A percentile compares a stretch with the other conserved stretches of the same genome.
phyloP scores from a whole-genome alignment of 2,329 filamentous ascomycete species.

The Trichoderma guizhouense region DNA sequence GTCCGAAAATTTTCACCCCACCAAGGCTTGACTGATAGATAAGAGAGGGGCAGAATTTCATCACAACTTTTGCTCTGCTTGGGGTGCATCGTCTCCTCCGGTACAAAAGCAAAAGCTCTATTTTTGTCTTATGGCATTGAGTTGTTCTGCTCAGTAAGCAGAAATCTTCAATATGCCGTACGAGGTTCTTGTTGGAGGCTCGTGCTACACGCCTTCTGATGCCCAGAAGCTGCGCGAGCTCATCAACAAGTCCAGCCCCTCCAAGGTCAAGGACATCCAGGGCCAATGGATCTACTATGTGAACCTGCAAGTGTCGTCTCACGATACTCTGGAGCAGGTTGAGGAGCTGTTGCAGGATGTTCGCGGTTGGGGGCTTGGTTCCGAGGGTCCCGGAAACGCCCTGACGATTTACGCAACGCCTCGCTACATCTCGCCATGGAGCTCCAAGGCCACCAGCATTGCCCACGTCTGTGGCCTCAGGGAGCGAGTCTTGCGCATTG shows the following conservation, averaged over 20 bases:
- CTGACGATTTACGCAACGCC: conserved; percentile 71
- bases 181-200: conserved; percentile 39
- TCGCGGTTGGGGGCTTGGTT: conserved; percentile 27
- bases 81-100: conserved; percentile 14
- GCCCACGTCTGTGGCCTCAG: conserved; percentile 85
- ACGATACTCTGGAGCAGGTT: conserved; percentile 43
- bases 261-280: conserved; percentile 46
- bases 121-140: conserved; percentile 2
- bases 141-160: conserved; percentile 5
- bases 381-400: conserved; percentile 41
- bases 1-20: conserved; percentile 24
- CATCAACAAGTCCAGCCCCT: conserved; percentile 42
- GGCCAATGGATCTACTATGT: conserved; percentile 66
- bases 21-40: conserved; percentile 15
- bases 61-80: not conserved
- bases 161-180: conserved; percentile 30
- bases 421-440: conserved; percentile 92
- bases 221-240: conserved; percentile 43
- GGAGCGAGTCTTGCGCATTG: conserved; percentile 69
- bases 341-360: conserved; percentile 45
- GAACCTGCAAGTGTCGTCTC: conserved; percentile 50
- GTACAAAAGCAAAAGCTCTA: not conserved
- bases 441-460: conserved; percentile 91
- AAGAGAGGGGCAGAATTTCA: conserved; percentile 22
- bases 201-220: conserved; percentile 49